A percentile compares a stretch with the other conserved stretches of the same genome.
phyloP scores from a whole-genome alignment of 306 rosid genomes.

The Gillenia trifoliata region DNA sequence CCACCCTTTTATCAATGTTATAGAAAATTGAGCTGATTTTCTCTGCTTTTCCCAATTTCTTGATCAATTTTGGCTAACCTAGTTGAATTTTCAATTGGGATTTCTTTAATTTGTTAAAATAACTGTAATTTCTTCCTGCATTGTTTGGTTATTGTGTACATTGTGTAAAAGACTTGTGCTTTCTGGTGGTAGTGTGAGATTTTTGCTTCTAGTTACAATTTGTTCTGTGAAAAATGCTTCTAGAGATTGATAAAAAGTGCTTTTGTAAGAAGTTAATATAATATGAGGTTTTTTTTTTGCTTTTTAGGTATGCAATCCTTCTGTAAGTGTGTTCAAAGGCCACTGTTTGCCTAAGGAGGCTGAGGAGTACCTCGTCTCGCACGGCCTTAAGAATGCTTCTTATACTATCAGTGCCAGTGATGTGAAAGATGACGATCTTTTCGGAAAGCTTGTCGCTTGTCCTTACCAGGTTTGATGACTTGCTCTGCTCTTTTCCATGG shows the following conservation, averaged over 20 bases:
- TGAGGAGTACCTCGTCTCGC: conserved; percentile 55
- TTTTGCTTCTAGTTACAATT: background rate
- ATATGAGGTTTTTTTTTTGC: conserved; percentile 7
- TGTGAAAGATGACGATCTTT: conserved; percentile 38
- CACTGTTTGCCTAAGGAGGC: conserved; percentile 52
- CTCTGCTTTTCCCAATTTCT: background rate
- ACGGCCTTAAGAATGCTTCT: conserved; percentile 60
- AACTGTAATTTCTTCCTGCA: background rate
- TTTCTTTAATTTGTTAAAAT: background rate
- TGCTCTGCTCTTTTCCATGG: background rate
- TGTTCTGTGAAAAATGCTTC: background rate
- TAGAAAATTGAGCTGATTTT: background rate
- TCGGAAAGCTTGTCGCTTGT: conserved; percentile 59
- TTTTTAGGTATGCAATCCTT: conserved; percentile 45
- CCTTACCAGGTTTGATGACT: conserved; percentile 60
- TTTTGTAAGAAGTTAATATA: background rate
- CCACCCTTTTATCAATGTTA: background rate
- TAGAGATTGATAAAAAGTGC: background rate
- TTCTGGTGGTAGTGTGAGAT: background rate
- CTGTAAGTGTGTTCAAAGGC: conserved; percentile 62
- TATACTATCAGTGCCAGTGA: conserved; percentile 57
- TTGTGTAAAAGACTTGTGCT: background rate
- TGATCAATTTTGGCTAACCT: background rate
- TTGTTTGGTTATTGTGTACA: background rate
- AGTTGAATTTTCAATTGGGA: background rate